phyloP scores from a whole-genome alignment of 2,329 filamentous ascomycete species.

The Rhynchosporium agropyri region DNA sequence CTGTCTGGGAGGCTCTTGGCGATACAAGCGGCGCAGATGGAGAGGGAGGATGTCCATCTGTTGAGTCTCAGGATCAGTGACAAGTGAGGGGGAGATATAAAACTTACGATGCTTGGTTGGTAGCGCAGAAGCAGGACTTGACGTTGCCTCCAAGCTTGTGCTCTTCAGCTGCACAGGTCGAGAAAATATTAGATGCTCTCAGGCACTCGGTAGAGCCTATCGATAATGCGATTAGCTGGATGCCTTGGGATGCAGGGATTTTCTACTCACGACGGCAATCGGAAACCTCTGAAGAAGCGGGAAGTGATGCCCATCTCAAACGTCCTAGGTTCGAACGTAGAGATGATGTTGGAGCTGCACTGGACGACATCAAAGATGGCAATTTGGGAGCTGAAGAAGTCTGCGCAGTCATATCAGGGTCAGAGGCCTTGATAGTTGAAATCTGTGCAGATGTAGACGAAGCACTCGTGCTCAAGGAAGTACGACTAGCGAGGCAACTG shows the following conservation, averaged over 20 bases:
- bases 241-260: background rate
- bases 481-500: constrained; percentile 5
- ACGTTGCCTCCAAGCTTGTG: background rate
- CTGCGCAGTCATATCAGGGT: background rate
- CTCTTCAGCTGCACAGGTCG: background rate
- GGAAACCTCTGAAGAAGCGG: background rate
- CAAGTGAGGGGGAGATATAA: background rate
- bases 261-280: background rate
- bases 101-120: constrained; percentile 3
- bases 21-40: constrained; percentile 8
- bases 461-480: background rate
- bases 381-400: background rate
- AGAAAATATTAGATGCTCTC: constrained; percentile 7
- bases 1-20: background rate
- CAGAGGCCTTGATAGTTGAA: background rate
- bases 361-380: too few relatives aligned
- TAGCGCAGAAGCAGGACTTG: constrained; percentile 16
- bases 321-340: too few relatives aligned
- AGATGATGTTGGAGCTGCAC: too few relatives aligned
- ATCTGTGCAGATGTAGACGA: background rate
- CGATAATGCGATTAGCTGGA: background rate
- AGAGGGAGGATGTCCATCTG: constrained; percentile 11
- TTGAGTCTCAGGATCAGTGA: background rate
- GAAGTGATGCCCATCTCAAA: constrained; percentile 8
- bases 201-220: background rate